Evolutionary conservation across 148 eudicot genomes (phyloP).

Genomic region (Silene conica): DNA sequence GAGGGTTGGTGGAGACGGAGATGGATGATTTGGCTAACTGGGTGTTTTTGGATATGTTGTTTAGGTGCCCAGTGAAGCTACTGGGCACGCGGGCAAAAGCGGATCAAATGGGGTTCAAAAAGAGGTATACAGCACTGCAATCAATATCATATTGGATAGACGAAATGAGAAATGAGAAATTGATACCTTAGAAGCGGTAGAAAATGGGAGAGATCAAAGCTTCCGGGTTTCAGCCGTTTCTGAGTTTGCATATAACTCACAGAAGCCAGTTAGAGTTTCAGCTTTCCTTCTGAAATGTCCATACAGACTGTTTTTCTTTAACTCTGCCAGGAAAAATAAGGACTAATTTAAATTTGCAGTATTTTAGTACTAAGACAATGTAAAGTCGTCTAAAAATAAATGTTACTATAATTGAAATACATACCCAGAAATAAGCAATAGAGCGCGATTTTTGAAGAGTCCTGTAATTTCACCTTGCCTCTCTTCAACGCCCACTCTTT

Average conservation of each 20-base stretch:
- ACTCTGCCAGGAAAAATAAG: background rate
- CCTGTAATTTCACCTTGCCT: background rate
- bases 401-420: background rate
- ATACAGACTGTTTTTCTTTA: background rate
- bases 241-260: slow-evolving; percentile 15
- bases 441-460: background rate
- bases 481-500: background rate
- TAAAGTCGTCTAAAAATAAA: background rate
- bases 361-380: background rate
- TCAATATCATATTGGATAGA: slow-evolving; percentile 76
- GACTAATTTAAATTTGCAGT: background rate
- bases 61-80: slow-evolving; percentile 67
- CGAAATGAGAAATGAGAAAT: slow-evolving; percentile 57
- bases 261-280: slow-evolving; percentile 3
- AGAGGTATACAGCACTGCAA: slow-evolving; percentile 50
- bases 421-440: background rate
- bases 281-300: background rate
- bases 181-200: slow-evolving; percentile 45
- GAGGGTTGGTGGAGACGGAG: slow-evolving; percentile 44
- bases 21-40: slow-evolving; percentile 82
- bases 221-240: background rate
- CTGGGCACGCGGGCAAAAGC: slow-evolving; percentile 53
- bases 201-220: background rate
- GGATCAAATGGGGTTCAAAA: slow-evolving; percentile 52
- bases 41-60: slow-evolving; percentile 61